Evolutionary conservation across 441 rosid species (phyloP).

Genomic region (Kokia cookei): DNA sequence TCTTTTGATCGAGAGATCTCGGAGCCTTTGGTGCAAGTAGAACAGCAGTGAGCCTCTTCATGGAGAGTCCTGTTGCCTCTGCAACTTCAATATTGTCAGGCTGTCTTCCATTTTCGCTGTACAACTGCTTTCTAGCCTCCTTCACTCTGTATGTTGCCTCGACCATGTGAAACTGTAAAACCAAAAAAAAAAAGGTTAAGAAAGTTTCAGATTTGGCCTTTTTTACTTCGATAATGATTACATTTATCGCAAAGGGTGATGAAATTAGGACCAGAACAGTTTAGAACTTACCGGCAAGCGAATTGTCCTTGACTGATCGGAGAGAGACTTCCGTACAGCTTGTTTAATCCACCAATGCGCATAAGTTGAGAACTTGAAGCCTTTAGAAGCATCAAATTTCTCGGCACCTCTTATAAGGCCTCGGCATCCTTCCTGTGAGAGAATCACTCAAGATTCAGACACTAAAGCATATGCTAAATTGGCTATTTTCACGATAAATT

Average conservation of each 20-base stretch:
- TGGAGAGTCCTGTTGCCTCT: constrained; percentile 73
- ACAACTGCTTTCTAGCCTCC: constrained; percentile 75
- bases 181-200: background rate
- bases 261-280: background rate
- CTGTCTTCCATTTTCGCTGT: constrained; percentile 60
- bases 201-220: background rate
- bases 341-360: constrained; percentile 99
- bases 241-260: background rate
- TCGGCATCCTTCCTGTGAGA: constrained; percentile 78
- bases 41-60: constrained; percentile 78
- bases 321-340: constrained; percentile 77
- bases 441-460: constrained; percentile 12
- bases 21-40: constrained; percentile 76
- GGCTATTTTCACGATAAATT: background rate
- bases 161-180: constrained; percentile 80
- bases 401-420: constrained; percentile 87
- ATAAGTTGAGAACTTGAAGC: constrained; percentile 93
- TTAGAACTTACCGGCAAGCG: constrained; percentile 70
- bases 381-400: constrained; percentile 91
- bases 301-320: constrained; percentile 79
- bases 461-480: background rate
- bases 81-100: constrained; percentile 82
- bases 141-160: constrained; percentile 84
- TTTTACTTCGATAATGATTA: background rate
- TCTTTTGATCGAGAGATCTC: constrained; percentile 79